These are phyloP conservation scores for Dipodascopsis tothii DNA, from an alignment of 805 yeast species.

Conservation along the genomic window DNA sequence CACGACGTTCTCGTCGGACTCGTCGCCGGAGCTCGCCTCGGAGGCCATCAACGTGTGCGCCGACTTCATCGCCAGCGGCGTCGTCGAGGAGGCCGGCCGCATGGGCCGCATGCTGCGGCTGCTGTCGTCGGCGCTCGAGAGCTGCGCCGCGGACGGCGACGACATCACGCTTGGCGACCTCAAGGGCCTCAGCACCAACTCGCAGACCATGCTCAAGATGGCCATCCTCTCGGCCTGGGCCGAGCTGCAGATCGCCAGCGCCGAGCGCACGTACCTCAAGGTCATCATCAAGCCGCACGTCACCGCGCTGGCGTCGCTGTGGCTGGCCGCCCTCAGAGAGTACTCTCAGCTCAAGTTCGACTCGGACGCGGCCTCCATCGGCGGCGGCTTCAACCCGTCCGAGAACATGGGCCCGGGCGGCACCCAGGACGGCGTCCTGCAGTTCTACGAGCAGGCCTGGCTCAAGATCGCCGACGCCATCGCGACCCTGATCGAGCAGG, in stretches of 20 bases:
- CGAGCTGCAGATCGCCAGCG: slow-evolving; percentile 29
- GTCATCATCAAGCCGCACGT: slow-evolving; percentile 44
- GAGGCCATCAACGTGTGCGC: slow-evolving; percentile 74
- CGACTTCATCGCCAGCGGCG: slow-evolving; percentile 57
- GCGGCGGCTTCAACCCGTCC: background rate
- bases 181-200: slow-evolving; percentile 31
- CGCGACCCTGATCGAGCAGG: slow-evolving; percentile 52
- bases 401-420: slow-evolving; percentile 2
- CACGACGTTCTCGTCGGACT: slow-evolving; percentile 72
- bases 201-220: slow-evolving; percentile 32
- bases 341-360: slow-evolving; percentile 59
- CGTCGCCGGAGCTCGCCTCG: slow-evolving; percentile 65
- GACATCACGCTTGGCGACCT: slow-evolving; percentile 33
- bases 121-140: slow-evolving; percentile 59
- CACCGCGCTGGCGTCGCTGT: slow-evolving; percentile 57
- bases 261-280: slow-evolving; percentile 31
- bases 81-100: slow-evolving; percentile 42
- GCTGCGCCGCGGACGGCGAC: slow-evolving; percentile 29
- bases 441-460: slow-evolving; percentile 58
- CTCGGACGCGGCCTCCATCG: slow-evolving; percentile 28
- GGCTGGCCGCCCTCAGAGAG: slow-evolving; percentile 72
- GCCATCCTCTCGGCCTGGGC: slow-evolving; percentile 41
- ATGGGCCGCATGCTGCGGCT: slow-evolving; percentile 54
- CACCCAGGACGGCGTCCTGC: slow-evolving; percentile 26
- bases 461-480: slow-evolving; percentile 68